Evolutionary conservation across 768 basidiomycete species (phyloP).

Genomic region (Pluteus cervinus): DNA sequence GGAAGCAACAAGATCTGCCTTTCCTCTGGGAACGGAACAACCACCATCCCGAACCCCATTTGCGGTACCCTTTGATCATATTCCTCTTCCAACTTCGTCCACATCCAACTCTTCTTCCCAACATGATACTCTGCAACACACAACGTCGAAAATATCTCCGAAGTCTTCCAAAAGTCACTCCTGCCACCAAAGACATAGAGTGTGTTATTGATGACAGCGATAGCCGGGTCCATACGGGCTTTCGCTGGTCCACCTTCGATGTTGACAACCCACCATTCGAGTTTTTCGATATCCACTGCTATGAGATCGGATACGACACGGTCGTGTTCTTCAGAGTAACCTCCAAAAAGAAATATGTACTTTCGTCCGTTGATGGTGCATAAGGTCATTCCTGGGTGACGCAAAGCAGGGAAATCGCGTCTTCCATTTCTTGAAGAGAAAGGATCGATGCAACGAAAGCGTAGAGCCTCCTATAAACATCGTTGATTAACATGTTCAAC

Average conservation of each 20-base stretch:
- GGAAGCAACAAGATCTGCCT: constrained; percentile 19
- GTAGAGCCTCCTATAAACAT: constrained; percentile 7
- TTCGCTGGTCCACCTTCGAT: constrained; percentile 11
- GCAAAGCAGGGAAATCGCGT: constrained; percentile 12
- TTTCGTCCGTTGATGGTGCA: constrained; percentile 9
- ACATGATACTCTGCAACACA: constrained; percentile 12
- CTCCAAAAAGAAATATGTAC: constrained; percentile 24
- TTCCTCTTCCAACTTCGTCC: constrained; percentile 12
- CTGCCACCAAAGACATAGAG: constrained; percentile 23
- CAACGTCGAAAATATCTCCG: constrained; percentile 10
- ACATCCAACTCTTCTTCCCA: constrained; percentile 12
- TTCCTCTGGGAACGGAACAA: constrained; percentile 15
- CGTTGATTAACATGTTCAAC: not conserved
- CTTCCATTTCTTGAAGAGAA: constrained; percentile 8
- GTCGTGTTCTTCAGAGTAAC: constrained; percentile 9
- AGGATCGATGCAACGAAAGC: constrained; percentile 10
- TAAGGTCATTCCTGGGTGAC: constrained; percentile 12
- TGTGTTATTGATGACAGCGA: constrained; percentile 14
- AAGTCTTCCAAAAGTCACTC: constrained; percentile 6
- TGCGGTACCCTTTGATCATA: constrained; percentile 10
- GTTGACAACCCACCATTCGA: constrained; percentile 18
- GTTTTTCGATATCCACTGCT: constrained; percentile 13
- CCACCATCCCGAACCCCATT: constrained; percentile 9
- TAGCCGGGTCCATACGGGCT: constrained; percentile 14
- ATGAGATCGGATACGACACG: constrained; percentile 9